A percentile compares a stretch with the other conserved stretches of the same genome.
These are phyloP conservation scores for Babesia ovis DNA, from an alignment of 169 alveolate genomes.

Conservation along the genomic window DNA sequence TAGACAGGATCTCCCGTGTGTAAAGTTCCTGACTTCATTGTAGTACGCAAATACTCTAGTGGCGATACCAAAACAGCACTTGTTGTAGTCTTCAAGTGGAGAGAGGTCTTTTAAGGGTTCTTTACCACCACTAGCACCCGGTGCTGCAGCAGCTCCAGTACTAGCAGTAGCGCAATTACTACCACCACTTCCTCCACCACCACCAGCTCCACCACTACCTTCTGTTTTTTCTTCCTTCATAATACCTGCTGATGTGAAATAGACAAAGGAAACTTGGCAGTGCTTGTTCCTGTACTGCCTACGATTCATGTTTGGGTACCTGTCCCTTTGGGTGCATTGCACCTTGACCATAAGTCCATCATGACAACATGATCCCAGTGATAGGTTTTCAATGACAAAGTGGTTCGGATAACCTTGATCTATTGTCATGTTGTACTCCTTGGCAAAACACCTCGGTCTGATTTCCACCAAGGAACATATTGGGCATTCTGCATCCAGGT, in stretches of 20 bases:
- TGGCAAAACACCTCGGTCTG: background rate
- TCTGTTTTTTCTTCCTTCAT: conserved; percentile 8
- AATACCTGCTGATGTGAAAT: conserved; percentile 27
- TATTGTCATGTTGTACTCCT: background rate
- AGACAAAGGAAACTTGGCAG: background rate
- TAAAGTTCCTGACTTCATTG: background rate
- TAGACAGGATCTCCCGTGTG: background rate
- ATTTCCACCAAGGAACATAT: conserved; percentile 21
- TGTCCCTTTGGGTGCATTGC: background rate
- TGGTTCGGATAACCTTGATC: background rate
- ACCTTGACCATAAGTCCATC: background rate
- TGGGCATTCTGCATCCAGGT: conserved; percentile 10
- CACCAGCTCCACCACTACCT: background rate
- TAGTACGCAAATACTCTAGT: conserved; percentile 12
- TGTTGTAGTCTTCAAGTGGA: background rate
- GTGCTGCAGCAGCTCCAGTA: background rate
- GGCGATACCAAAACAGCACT: conserved; percentile 14
- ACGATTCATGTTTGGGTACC: background rate
- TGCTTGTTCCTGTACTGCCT: background rate
- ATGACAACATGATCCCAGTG: conserved; percentile 28
- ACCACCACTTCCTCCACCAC: background rate
- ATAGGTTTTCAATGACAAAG: background rate
- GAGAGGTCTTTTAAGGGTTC: no score
- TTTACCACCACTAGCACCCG: background rate
- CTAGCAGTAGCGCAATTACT: background rate